These are phyloP conservation scores for Starmerella sp. DNA, from an alignment of 805 yeast species.

Conservation along the genomic window DNA sequence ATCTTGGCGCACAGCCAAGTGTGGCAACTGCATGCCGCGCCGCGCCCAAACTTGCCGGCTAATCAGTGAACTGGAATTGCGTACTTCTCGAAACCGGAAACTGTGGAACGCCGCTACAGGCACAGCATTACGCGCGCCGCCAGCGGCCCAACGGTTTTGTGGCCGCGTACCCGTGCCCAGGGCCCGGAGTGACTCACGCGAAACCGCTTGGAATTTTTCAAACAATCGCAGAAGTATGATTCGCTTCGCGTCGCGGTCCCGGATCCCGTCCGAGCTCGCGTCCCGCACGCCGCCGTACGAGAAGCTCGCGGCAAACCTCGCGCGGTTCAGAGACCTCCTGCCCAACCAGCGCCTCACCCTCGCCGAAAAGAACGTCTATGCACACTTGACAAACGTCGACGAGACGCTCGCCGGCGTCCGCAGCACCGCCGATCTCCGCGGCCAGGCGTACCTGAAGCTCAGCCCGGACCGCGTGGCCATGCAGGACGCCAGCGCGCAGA, in stretches of 20 bases:
- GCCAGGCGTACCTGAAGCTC: conserved; percentile 79
- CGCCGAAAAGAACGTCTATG: conserved; percentile 88
- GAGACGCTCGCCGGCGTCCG: conserved; percentile 53
- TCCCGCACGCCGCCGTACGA: conserved; percentile 83
- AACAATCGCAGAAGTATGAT: conserved; percentile 5
- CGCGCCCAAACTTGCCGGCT: no score
- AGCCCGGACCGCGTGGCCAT: conserved; percentile 97
- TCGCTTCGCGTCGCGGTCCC: conserved; percentile 19
- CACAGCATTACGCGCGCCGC: no score
- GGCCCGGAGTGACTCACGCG: conserved; percentile 6
- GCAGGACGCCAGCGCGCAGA: conserved; percentile 99
- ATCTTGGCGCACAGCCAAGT: no score
- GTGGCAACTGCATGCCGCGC: no score
- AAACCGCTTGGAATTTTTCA: conserved; percentile 4
- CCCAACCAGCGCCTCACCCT: conserved; percentile 66
- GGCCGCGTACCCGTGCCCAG: neutral
- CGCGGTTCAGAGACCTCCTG: conserved; percentile 52
- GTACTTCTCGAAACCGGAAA: no score
- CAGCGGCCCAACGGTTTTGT: neutral
- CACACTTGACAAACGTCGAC: conserved; percentile 83
- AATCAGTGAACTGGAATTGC: no score
- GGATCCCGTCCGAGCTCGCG: conserved; percentile 48
- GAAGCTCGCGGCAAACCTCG: conserved; percentile 54
- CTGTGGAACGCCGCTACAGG: no score
- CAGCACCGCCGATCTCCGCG: conserved; percentile 50